Evolutionary conservation across 352 stramenopile species (phyloP).

Genomic region (Globisporangium sylvaticum): DNA sequence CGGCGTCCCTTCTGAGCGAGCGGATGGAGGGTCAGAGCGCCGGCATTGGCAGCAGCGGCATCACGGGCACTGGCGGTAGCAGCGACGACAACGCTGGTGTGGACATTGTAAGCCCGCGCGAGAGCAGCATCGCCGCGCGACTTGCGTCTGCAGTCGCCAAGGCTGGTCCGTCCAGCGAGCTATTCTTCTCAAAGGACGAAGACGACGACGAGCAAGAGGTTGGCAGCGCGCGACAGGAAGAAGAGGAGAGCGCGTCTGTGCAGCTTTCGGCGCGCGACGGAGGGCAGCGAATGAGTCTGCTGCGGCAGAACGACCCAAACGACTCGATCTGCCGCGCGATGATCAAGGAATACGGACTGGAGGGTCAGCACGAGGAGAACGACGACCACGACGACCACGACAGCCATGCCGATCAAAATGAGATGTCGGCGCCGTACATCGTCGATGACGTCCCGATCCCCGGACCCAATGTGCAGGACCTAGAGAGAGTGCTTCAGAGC

Average conservation of each 20-base stretch:
- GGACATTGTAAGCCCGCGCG: not conserved
- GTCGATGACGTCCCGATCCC: constrained; percentile 4
- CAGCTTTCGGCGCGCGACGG: not conserved
- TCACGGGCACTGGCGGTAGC: not conserved
- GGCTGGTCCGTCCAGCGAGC: not conserved
- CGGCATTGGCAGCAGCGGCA: not conserved
- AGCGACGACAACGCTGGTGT: not conserved
- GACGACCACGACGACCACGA: not conserved
- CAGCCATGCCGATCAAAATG: not conserved
- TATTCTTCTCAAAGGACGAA: not conserved
- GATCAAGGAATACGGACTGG: not conserved
- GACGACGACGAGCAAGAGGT: not conserved
- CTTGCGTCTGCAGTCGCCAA: not conserved
- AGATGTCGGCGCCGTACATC: constrained; percentile 7
- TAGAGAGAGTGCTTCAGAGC: constrained; percentile 5
- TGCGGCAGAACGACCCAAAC: not conserved
- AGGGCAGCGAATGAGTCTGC: not conserved
- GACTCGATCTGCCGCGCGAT: not conserved
- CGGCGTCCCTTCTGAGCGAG: not conserved
- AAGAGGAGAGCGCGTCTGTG: not conserved
- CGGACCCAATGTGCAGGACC: constrained; percentile 6
- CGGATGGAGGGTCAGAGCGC: not conserved
- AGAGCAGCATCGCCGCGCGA: not conserved
- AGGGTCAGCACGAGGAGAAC: not conserved
- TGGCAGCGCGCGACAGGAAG: not conserved